These are phyloP conservation scores for Solanum hybrid DNA, from an alignment of 305 asterid genomes.

Conservation along the genomic window DNA sequence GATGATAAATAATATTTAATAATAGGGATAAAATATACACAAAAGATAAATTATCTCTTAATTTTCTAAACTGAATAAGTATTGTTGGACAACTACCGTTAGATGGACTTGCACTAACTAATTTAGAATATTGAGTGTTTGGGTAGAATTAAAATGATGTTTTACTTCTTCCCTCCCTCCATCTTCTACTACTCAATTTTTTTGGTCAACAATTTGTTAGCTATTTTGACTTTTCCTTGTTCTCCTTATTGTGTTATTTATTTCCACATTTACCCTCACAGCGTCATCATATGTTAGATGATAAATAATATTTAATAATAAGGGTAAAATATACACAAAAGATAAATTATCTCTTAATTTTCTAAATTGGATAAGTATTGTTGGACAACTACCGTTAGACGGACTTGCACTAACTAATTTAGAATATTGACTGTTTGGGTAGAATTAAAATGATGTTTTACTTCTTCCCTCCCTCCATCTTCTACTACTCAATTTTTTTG, in stretches of 20 bases:
- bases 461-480: neutral
- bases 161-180: neutral
- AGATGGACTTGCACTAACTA: neutral
- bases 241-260: neutral
- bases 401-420: neutral
- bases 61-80: no score
- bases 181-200: neutral
- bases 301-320: no score
- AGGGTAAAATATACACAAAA: no score
- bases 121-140: neutral
- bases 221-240: neutral
- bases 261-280: neutral
- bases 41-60: no score
- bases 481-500: neutral
- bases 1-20: no score
- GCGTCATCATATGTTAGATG: neutral
- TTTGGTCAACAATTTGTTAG: neutral
- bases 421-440: neutral
- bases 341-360: no score
- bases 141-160: neutral
- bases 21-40: no score
- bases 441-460: neutral
- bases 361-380: no score
- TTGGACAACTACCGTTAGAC: no score
- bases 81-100: no score